These are phyloP conservation scores for Trebouxiophyceae sp. DNA, from an alignment of 163 green algal species.

Conservation along the genomic window DNA sequence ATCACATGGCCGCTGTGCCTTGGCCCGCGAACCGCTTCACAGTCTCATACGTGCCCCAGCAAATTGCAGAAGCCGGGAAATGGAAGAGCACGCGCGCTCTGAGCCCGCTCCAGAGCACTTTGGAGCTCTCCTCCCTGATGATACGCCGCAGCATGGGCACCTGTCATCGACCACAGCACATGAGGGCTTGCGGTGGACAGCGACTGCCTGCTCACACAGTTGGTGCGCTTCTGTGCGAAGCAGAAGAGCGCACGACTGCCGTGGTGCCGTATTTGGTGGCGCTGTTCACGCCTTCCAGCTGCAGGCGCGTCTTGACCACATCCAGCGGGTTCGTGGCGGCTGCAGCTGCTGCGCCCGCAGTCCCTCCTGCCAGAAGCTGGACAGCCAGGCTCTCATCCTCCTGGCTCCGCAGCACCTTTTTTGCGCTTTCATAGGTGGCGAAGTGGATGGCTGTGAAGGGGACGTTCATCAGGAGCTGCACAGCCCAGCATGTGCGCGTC, in stretches of 20 bases:
- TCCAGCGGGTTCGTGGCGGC: constrained; percentile 88
- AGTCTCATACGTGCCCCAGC: constrained; percentile 93
- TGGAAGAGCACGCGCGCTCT: constrained; percentile 88
- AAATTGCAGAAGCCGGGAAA: constrained; percentile 85
- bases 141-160: constrained; percentile 65
- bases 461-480: constrained; percentile 94
- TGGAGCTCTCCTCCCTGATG: constrained; percentile 67
- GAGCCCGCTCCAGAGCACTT: constrained; percentile 71
- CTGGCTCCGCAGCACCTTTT: constrained; percentile 52
- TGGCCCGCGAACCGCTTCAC: too few relatives aligned
- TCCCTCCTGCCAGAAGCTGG: constrained; percentile 62
- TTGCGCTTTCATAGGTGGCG: constrained; percentile 81
- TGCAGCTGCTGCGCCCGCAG: constrained; percentile 75
- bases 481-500: too few relatives aligned
- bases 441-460: constrained; percentile 95
- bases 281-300: constrained; percentile 70
- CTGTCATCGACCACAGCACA: too few relatives aligned
- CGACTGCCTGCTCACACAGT: too few relatives aligned
- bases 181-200: not conserved
- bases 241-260: constrained; percentile 57
- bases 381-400: constrained; percentile 40
- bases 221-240: too few relatives aligned
- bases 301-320: constrained; percentile 87
- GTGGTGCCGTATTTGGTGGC: constrained; percentile 50
- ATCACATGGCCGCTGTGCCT: too few relatives aligned